phyloP scores from a whole-genome alignment of 2,329 filamentous ascomycete genomes.

The Cordyceps tenuipes region DNA sequence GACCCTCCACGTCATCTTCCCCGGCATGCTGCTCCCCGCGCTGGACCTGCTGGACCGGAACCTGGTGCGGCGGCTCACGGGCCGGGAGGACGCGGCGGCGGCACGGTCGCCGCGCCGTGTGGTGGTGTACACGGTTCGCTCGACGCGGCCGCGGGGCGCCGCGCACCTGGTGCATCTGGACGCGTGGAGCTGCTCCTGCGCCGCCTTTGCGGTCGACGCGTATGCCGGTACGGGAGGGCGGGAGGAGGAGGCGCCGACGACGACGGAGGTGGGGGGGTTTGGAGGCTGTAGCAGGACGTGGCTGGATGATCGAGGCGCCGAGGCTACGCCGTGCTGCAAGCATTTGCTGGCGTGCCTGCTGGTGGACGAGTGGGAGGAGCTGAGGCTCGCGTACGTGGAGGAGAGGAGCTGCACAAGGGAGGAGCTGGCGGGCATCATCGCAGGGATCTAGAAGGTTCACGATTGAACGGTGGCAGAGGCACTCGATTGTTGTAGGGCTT shows the following conservation, averaged over 20 bases:
- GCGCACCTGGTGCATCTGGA: constrained; percentile 58
- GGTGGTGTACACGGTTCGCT: constrained; percentile 14
- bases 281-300: constrained; percentile 38
- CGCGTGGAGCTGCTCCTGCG: constrained; percentile 86
- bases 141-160: constrained; percentile 20
- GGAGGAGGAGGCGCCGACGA: constrained; percentile 2
- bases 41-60: constrained; percentile 78
- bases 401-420: constrained; percentile 47
- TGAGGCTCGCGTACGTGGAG: constrained; percentile 50
- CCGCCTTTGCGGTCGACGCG: constrained; percentile 68
- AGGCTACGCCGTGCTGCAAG: constrained; percentile 62
- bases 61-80: constrained; percentile 51
- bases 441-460: constrained; percentile 25
- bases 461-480: not conserved
- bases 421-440: constrained; percentile 65
- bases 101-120: not conserved
- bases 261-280: constrained; percentile 29
- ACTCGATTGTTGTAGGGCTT: not conserved
- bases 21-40: constrained; percentile 70
- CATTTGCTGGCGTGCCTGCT: constrained; percentile 81
- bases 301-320: constrained; percentile 22
- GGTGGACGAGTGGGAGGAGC: constrained; percentile 51
- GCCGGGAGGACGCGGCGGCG: not conserved
- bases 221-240: constrained; percentile 35
- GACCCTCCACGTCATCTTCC: constrained; percentile 79